Evolutionary conservation across 2,329 filamentous ascomycete species (phyloP).

Genomic region (Fusarium sp.): DNA sequence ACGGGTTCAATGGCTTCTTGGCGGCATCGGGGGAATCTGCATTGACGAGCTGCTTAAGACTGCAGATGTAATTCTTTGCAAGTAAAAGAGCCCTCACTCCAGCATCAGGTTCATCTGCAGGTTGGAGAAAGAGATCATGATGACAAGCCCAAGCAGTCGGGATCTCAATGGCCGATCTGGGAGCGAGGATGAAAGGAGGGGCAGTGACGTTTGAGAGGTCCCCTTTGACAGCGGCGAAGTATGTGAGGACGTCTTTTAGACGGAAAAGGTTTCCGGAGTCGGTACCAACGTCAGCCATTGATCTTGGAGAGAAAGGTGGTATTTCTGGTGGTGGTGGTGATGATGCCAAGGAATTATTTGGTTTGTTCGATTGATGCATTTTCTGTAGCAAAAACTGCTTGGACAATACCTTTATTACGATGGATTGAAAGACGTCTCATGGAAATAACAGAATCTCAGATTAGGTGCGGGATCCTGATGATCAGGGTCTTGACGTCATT

Average conservation of each 20-base stretch:
- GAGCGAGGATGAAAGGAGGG: slow-evolving; percentile 61
- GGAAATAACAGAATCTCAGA: slow-evolving; percentile 7
- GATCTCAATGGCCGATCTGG: slow-evolving; percentile 63
- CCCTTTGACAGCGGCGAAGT: slow-evolving; percentile 53
- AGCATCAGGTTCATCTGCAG: slow-evolving; percentile 17
- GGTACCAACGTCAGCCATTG: slow-evolving; percentile 20
- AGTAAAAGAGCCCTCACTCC: slow-evolving; percentile 12
- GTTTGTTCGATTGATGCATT: slow-evolving; percentile 1
- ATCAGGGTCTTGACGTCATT: slow-evolving; percentile 21
- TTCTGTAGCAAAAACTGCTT: not conserved
- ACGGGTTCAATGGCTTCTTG: slow-evolving; percentile 65
- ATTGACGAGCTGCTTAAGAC: slow-evolving; percentile 15
- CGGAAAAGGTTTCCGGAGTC: slow-evolving; percentile 17
- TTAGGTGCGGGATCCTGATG: not conserved
- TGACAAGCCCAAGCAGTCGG: slow-evolving; percentile 60
- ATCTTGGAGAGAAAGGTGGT: not conserved
- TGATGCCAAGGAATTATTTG: slow-evolving; percentile 10
- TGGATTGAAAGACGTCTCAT: not conserved
- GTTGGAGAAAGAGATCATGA: slow-evolving; percentile 27
- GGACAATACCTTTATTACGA: not conserved
- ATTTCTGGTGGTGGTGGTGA: not conserved
- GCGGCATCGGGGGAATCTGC: slow-evolving; percentile 8
- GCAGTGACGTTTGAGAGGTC: slow-evolving; percentile 65
- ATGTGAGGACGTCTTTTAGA: slow-evolving; percentile 17
- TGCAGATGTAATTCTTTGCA: slow-evolving; percentile 21